Evolutionary conservation across 2,329 filamentous ascomycete species (phyloP).

Genomic region (Colletotrichum tanaceti): DNA sequence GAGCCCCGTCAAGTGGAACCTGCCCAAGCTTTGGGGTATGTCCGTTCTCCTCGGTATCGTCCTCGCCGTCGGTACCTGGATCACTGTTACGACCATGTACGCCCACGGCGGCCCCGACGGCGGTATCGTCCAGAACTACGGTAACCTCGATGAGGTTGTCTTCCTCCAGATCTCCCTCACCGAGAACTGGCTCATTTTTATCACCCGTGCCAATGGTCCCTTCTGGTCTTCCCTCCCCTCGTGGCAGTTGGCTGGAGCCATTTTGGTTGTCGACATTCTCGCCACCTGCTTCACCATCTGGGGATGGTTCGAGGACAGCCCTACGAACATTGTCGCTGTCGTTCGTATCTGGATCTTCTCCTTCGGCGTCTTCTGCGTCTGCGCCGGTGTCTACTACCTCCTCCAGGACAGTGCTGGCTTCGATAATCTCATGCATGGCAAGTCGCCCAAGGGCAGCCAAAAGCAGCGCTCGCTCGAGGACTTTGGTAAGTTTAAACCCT

Average conservation of each 20-base stretch:
- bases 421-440: slow-evolving; percentile 94
- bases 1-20: slow-evolving; percentile 87
- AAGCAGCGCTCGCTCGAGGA: slow-evolving; percentile 90
- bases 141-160: slow-evolving; percentile 82
- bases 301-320: slow-evolving; percentile 77
- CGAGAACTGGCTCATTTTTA: slow-evolving; percentile 97
- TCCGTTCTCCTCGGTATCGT: slow-evolving; percentile 85
- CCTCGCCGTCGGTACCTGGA: slow-evolving; percentile 87
- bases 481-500: slow-evolving; percentile 66
- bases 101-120: slow-evolving; percentile 72
- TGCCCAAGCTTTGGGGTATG: slow-evolving; percentile 94
- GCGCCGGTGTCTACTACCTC: slow-evolving; percentile 80
- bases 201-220: slow-evolving; percentile 90
- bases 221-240: slow-evolving; percentile 93
- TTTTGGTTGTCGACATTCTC: slow-evolving; percentile 83
- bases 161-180: slow-evolving; percentile 92
- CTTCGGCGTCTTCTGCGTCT: slow-evolving; percentile 87
- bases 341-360: slow-evolving; percentile 93
- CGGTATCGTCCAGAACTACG: slow-evolving; percentile 91
- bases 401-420: slow-evolving; percentile 84
- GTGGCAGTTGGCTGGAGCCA: slow-evolving; percentile 83
- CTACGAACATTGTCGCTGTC: slow-evolving; percentile 84
- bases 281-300: slow-evolving; percentile 89
- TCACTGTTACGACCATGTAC: slow-evolving; percentile 88
- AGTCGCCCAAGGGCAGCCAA: slow-evolving; percentile 82